Evolutionary conservation across 805 yeast genomes (phyloP).

Genomic region (Pichia exigua): DNA sequence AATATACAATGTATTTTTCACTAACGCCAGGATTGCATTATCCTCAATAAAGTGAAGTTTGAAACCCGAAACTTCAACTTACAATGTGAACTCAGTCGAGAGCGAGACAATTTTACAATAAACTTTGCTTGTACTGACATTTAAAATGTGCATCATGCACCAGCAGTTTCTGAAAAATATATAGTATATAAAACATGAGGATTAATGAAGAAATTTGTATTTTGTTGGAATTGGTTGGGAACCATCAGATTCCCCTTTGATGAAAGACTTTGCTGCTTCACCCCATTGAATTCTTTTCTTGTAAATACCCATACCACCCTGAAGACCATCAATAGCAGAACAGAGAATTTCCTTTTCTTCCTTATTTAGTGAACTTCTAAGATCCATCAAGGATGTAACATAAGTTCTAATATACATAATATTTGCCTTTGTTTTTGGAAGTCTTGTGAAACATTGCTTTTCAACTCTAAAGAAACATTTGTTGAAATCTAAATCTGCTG

Average conservation of each 20-base stretch:
- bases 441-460: slow-evolving; percentile 47
- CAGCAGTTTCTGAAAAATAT: not conserved
- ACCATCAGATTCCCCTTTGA: slow-evolving; percentile 33
- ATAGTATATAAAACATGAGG: not conserved
- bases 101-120: not conserved
- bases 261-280: slow-evolving; percentile 43
- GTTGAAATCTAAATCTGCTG: slow-evolving; percentile 33
- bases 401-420: slow-evolving; percentile 53
- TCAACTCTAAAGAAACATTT: slow-evolving; percentile 52
- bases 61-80: no score
- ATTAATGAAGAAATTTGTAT: slow-evolving; percentile 13
- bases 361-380: slow-evolving; percentile 31
- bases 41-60: no score
- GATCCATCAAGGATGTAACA: slow-evolving; percentile 40
- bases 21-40: not conserved
- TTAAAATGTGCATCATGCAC: no score
- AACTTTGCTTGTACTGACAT: no score
- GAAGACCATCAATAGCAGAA: slow-evolving; percentile 59
- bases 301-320: slow-evolving; percentile 50
- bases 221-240: slow-evolving; percentile 19
- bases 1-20: no score
- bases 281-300: slow-evolving; percentile 67
- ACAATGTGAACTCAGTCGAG: not conserved
- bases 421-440: slow-evolving; percentile 40
- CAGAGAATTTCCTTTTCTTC: slow-evolving; percentile 40